phyloP scores from a whole-genome alignment of 768 basidiomycete species.

The Lentinula aciculospora region DNA sequence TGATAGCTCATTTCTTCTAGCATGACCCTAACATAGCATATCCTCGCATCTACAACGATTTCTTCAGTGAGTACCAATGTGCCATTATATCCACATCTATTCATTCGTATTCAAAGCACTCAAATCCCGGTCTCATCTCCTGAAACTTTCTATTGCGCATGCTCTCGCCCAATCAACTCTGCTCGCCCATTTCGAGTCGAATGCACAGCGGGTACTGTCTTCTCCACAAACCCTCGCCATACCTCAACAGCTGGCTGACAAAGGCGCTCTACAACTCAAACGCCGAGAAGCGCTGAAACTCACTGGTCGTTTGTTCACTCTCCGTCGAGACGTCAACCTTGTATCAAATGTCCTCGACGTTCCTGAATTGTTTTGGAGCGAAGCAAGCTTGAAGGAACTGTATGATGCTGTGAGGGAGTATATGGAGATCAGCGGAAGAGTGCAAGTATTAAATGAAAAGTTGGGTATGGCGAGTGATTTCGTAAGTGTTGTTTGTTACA shows the following conservation, averaged over 20 bases:
- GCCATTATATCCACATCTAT: constrained; percentile 4
- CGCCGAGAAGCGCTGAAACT: constrained; percentile 82
- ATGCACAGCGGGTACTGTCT: constrained; percentile 71
- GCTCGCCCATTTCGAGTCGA: constrained; percentile 81
- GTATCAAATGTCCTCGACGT: constrained; percentile 92
- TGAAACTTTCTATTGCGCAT: constrained; percentile 90
- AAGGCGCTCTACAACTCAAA: constrained; percentile 69
- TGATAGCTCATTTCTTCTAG: constrained; percentile 29
- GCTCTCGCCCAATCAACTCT: constrained; percentile 94
- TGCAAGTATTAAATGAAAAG: constrained; percentile 84
- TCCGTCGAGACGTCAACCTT: constrained; percentile 85
- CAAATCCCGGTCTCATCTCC: constrained; percentile 85
- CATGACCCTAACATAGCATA: constrained; percentile 80
- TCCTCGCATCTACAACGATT: constrained; percentile 93
- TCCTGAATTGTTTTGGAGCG: constrained; percentile 93
- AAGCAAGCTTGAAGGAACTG: constrained; percentile 81
- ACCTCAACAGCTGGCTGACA: constrained; percentile 74
- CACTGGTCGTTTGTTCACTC: constrained; percentile 81
- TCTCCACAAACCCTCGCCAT: constrained; percentile 74
- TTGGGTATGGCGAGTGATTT: constrained; percentile 84
- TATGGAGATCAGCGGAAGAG: constrained; percentile 84
- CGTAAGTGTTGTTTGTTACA: constrained; percentile 37
- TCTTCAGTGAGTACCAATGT: constrained; percentile 69
- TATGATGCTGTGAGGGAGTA: constrained; percentile 94
- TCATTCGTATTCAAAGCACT: constrained; percentile 49